Evolutionary conservation across 345 rosid genomes (phyloP), one percentile per base, ranked within the genome.

Genomic region (Carallia brachiata): DNA sequence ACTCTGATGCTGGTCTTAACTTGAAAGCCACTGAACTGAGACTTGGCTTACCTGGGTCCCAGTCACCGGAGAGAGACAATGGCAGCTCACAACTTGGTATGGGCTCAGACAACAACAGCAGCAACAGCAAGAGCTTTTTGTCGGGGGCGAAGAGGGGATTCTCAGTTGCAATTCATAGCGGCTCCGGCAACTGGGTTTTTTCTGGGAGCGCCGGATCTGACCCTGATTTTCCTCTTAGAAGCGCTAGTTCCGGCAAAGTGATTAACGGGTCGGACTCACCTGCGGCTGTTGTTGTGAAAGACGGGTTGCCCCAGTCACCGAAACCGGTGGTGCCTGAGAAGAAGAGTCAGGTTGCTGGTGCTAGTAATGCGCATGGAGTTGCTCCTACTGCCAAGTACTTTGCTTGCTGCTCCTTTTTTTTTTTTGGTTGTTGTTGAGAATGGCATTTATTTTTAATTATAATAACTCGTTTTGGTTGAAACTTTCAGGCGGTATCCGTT

Each of bases 11-110:
- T 40, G 78, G 81, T 76, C 69, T 87, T 6, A 82, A 83, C 75
- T 73, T 84, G 61, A 85, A 82, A 73, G 95, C 91, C 6, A 89
- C 95, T n/a, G 90, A 89, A 86, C 74, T 89, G 71, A 83, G 92
- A 69, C 92, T 89, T 66, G 96, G 92, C 67, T 78, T 87, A 75
- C 96, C 96, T 2, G 96, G 96, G 44, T 87, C 86, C 6, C 84
- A 79, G 69, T 89, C 96, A 18, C 88, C 90, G 17, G 84, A 75
- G 28, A 76, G 90, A 70, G 83, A 70, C 8, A 58, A 58, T 16
- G 78, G 68, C 27, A 63, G n/a, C 61, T 56, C 67, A 3, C 50
- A 70, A 7, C 67, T 70, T 28, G 16, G 67, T 39, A 53, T 70
- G 30, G 61, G 47, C 44, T 36, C 40, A 37, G 50, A 37, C 37